A percentile compares a stretch with the other conserved stretches of the same genome.
These are phyloP conservation scores for Aurinia saxatilis DNA, from an alignment of 345 rosid genomes.

Conservation along the genomic window DNA sequence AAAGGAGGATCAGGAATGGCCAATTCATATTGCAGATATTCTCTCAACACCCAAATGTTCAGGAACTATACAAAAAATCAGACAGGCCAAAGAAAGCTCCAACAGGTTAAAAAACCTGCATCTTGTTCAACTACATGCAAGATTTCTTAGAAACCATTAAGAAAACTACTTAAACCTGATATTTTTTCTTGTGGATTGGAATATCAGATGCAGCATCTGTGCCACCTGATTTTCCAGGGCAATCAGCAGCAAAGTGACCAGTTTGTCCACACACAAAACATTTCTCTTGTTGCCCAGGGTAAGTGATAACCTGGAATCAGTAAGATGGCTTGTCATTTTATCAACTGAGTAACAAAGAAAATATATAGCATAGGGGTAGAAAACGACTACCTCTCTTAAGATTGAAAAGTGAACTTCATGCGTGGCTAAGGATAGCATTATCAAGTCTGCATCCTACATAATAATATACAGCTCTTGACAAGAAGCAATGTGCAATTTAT, in stretches of 20 bases:
- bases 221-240: conserved; percentile 61
- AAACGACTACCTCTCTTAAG: conserved; percentile 74
- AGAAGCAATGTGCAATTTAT: background rate
- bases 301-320: conserved; percentile 52
- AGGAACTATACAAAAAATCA: conserved; percentile 55
- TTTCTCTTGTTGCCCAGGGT: conserved; percentile 94
- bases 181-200: conserved; percentile 93
- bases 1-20: conserved; percentile 79
- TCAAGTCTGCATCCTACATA: conserved; percentile 94
- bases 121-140: background rate
- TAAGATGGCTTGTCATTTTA: background rate
- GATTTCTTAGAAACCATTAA: background rate
- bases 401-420: conserved; percentile 98
- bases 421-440: conserved; percentile 92
- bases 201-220: conserved; percentile 49
- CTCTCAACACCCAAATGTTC: conserved; percentile 87
- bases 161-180: conserved; percentile 58
- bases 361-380: background rate
- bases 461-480: conserved; percentile 5
- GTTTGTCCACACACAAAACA: conserved; percentile 87
- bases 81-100: background rate
- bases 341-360: conserved; percentile 2
- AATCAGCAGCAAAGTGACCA: conserved; percentile 97
- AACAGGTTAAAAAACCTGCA: background rate
- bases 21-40: conserved; percentile 87